Conservation (phyloP, 164 flowering plant species). For the Malania oleifera region DNA sequence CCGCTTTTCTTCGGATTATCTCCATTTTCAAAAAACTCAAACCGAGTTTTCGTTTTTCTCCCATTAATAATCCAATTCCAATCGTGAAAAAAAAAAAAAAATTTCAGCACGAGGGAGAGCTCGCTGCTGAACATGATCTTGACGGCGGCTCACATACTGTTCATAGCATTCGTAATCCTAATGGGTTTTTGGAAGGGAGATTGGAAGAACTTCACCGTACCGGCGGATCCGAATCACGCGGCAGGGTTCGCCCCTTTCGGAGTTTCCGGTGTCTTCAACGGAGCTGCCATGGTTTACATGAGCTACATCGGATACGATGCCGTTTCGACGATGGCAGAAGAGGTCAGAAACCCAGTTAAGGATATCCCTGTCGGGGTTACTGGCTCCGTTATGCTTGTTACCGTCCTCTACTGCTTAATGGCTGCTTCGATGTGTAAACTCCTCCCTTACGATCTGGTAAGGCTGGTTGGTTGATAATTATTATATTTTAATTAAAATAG, state of each 20-base stretch:
- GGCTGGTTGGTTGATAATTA: too few species aligned
- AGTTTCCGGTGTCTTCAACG: conserved; percentile 62
- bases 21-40: too few species aligned
- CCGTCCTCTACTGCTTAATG: conserved; percentile 86
- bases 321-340: conserved; percentile 97
- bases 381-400: conserved; percentile 79
- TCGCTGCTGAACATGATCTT: conserved; percentile 71
- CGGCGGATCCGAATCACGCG: conserved; percentile 40
- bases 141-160: conserved; percentile 59
- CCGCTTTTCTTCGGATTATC: not conserved
- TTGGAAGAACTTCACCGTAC: conserved; percentile 50
- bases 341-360: conserved; percentile 58
- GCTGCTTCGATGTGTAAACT: conserved; percentile 78
- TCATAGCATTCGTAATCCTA: conserved; percentile 68
- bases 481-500: too few species aligned
- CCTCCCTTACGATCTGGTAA: conserved; percentile 83
- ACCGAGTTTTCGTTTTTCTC: conserved; percentile 1
- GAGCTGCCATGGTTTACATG: conserved; percentile 80
- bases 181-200: conserved; percentile 74
- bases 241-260: conserved; percentile 74
- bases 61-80: not conserved
- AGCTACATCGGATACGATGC: conserved; percentile 97
- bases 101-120: conserved; percentile 79
- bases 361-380: conserved; percentile 84
- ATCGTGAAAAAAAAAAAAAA: too few species aligned